Evolutionary conservation across 306 rosid species (phyloP).

Genomic region (Glycine tomentella): DNA sequence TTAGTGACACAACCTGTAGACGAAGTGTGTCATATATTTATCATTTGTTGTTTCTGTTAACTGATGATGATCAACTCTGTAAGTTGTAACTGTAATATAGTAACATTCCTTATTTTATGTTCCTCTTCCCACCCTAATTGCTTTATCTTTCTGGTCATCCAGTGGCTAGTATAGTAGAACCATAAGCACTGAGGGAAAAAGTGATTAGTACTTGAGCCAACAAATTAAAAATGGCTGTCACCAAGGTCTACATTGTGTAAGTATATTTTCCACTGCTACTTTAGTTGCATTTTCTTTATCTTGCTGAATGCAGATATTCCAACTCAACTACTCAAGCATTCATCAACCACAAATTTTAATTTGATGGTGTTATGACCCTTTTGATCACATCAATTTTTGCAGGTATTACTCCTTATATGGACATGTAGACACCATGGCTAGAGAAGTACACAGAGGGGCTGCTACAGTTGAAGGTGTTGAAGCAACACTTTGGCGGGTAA

Average conservation of each 20-base stretch:
- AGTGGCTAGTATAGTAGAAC: constrained; percentile 20
- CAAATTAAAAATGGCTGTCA: constrained; percentile 61
- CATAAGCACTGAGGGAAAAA: constrained; percentile 19
- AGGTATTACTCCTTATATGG: constrained; percentile 91
- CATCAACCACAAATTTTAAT: constrained; percentile 7
- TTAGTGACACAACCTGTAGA: neutral
- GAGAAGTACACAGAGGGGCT: constrained; percentile 83
- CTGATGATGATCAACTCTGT: constrained; percentile 14
- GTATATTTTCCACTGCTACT: constrained; percentile 42
- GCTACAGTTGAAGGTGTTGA: constrained; percentile 82
- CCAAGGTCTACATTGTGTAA: constrained; percentile 84
- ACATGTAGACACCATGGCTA: constrained; percentile 92
- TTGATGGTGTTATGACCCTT: constrained; percentile 5
- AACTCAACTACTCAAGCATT: constrained; percentile 5
- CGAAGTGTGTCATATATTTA: constrained; percentile 1
- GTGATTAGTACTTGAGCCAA: constrained; percentile 39
- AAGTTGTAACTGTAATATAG: neutral
- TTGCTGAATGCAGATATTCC: neutral
- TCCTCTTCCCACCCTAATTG: neutral
- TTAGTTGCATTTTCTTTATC: constrained; percentile 1
- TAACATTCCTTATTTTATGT: neutral
- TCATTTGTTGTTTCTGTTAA: constrained; percentile 15
- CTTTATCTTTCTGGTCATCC: constrained; percentile 11
- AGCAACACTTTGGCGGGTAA: constrained; percentile 90
- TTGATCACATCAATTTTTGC: constrained; percentile 13